Percentiles rank a stretch among this genome's conserved stretches.
phyloP scores from a whole-genome alignment of 495 filamentous ascomycete genomes.

The Penicillium samsonianum region DNA sequence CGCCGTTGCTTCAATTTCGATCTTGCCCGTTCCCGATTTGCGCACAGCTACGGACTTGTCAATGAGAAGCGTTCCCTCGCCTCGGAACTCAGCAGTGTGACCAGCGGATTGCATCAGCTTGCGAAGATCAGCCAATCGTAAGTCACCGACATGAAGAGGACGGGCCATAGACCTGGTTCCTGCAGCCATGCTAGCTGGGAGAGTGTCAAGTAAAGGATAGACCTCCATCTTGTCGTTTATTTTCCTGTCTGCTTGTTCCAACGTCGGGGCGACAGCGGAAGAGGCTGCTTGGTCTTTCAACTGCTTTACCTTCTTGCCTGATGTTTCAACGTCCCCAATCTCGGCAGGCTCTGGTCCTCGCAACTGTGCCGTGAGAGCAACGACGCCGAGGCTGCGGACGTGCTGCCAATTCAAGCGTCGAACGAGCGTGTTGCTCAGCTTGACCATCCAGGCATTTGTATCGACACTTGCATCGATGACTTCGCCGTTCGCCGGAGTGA shows the following conservation, averaged over 20 bases:
- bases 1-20: constrained; percentile 83
- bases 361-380: constrained; percentile 75
- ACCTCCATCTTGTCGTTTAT: constrained; percentile 33
- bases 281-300: constrained; percentile 44
- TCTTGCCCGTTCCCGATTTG: constrained; percentile 80
- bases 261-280: constrained; percentile 26
- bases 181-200: constrained; percentile 74
- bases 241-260: constrained; percentile 21
- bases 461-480: constrained; percentile 89
- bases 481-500: constrained; percentile 72
- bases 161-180: constrained; percentile 77
- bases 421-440: constrained; percentile 78
- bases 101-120: constrained; percentile 79
- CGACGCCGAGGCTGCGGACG: constrained; percentile 83
- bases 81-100: constrained; percentile 88
- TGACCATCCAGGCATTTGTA: constrained; percentile 95
- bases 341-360: constrained; percentile 35
- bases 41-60: constrained; percentile 85
- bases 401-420: constrained; percentile 92
- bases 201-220: constrained; percentile 71
- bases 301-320: constrained; percentile 70
- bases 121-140: constrained; percentile 84
- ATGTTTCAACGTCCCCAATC: constrained; percentile 38
- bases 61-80: constrained; percentile 88
- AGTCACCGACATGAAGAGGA: constrained; percentile 91